Conservation (phyloP, 345 rosid genomes). For the Draba incana region DNA sequence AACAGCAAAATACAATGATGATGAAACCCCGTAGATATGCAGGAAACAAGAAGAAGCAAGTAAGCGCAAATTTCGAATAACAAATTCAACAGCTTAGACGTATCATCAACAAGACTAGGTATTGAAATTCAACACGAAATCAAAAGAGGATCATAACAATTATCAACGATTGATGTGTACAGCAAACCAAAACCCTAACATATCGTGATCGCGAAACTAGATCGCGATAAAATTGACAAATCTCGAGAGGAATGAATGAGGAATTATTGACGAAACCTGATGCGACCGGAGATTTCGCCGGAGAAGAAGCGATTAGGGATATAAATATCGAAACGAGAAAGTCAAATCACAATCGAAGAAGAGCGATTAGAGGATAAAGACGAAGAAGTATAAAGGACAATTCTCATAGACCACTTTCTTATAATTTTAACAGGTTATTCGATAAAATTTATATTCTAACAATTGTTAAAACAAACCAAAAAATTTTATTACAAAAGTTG, state of each 20-base stretch:
- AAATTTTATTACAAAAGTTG: too few relatives aligned
- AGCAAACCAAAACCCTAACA: background rate
- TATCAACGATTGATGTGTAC: background rate
- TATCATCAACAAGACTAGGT: background rate
- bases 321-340: background rate
- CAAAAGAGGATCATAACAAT: background rate
- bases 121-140: background rate
- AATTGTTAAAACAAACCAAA: too few relatives aligned
- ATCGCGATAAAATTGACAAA: constrained; percentile 5
- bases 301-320: constrained; percentile 5
- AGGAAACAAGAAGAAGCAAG: too few relatives aligned
- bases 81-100: too few relatives aligned
- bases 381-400: too few relatives aligned
- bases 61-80: background rate
- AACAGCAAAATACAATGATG: constrained; percentile 6
- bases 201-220: constrained; percentile 1
- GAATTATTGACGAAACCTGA: background rate
- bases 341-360: background rate
- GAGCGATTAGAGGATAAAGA: background rate
- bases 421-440: too few relatives aligned
- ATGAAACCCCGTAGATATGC: background rate
- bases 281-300: constrained; percentile 6
- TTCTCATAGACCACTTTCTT: too few relatives aligned
- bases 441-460: too few relatives aligned
- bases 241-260: too few relatives aligned